A percentile compares a stretch with the other conserved stretches of the same genome.
Conservation (phyloP, 352 stramenopile species). For the Pythium periplocum region DNA sequence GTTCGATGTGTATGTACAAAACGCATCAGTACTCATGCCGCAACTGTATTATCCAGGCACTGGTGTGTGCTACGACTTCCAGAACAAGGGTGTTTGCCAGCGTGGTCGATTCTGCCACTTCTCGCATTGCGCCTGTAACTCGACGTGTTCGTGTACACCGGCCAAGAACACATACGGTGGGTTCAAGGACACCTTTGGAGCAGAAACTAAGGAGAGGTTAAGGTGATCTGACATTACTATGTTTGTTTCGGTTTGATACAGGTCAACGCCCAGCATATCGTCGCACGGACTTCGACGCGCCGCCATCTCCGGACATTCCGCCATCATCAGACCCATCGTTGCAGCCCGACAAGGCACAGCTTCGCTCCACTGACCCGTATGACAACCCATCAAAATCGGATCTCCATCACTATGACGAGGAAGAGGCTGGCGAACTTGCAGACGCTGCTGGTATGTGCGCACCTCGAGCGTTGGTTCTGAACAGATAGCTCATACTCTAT, state of each 20-base stretch:
- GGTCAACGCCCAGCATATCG: slow-evolving; percentile 77
- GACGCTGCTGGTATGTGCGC: slow-evolving; percentile 14
- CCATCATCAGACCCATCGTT: slow-evolving; percentile 21
- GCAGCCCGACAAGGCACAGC: slow-evolving; percentile 36
- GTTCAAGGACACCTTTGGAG: not conserved
- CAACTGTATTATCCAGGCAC: slow-evolving; percentile 29
- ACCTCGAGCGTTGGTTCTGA: too few relatives aligned
- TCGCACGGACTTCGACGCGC: slow-evolving; percentile 77
- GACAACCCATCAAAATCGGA: slow-evolving; percentile 35
- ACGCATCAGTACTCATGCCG: too few relatives aligned
- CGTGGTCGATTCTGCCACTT: slow-evolving; percentile 83
- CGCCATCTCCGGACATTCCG: slow-evolving; percentile 46
- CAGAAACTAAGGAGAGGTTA: too few relatives aligned
- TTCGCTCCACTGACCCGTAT: slow-evolving; percentile 36
- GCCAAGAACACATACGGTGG: slow-evolving; percentile 83
- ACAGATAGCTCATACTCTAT: not conserved
- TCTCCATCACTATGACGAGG: slow-evolving; percentile 30
- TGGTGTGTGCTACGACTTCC: slow-evolving; percentile 86
- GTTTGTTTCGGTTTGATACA: slow-evolving; percentile 7
- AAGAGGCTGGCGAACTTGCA: slow-evolving; percentile 64
- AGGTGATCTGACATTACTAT: too few relatives aligned
- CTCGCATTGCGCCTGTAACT: slow-evolving; percentile 85
- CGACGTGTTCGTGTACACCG: slow-evolving; percentile 74
- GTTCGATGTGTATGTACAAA: too few relatives aligned
- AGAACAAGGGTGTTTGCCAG: slow-evolving; percentile 85